Conservation (phyloP, 2,329 filamentous ascomycete genomes). For the Phyllosticta citribraziliensis region DNA sequence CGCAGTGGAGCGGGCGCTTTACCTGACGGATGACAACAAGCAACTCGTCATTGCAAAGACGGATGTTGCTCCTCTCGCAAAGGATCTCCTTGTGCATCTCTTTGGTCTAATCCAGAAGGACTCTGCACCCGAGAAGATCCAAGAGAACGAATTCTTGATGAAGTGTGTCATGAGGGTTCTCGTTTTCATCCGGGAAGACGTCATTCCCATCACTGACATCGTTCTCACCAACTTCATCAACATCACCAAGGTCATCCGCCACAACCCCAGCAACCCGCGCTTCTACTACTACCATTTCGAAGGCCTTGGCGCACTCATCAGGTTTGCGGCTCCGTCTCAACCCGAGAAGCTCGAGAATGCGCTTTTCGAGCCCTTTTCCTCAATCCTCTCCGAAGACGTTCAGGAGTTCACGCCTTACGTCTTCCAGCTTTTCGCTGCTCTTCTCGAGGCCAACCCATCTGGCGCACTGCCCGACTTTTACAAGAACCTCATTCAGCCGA, state of each 20-base stretch:
- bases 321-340: conserved; percentile 59
- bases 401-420: conserved; percentile 94
- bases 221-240: conserved; percentile 76
- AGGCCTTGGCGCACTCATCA: conserved; percentile 79
- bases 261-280: conserved; percentile 91
- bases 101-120: conserved; percentile 88
- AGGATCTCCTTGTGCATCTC: conserved; percentile 78
- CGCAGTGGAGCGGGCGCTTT: conserved; percentile 86
- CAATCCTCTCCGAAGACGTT: conserved; percentile 71
- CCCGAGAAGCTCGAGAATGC: conserved; percentile 67
- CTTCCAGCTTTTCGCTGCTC: conserved; percentile 86
- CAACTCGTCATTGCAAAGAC: conserved; percentile 69
- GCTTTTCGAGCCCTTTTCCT: conserved; percentile 74
- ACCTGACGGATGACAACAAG: conserved; percentile 65
- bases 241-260: conserved; percentile 85
- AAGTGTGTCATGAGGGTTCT: conserved; percentile 96
- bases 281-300: conserved; percentile 99
- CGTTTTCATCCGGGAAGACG: conserved; percentile 81
- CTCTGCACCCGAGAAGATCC: conserved; percentile 76
- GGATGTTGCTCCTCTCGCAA: conserved; percentile 71
- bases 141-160: conserved; percentile 99
- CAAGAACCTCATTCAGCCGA: conserved; percentile 64
- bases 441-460: conserved; percentile 76
- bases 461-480: conserved; percentile 74
- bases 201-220: conserved; percentile 62